Percentiles rank a stretch among this genome's conserved stretches.
These are phyloP conservation scores for Platanthera zijinensis DNA, from an alignment of 106 monocot species.

Conservation along the genomic window DNA sequence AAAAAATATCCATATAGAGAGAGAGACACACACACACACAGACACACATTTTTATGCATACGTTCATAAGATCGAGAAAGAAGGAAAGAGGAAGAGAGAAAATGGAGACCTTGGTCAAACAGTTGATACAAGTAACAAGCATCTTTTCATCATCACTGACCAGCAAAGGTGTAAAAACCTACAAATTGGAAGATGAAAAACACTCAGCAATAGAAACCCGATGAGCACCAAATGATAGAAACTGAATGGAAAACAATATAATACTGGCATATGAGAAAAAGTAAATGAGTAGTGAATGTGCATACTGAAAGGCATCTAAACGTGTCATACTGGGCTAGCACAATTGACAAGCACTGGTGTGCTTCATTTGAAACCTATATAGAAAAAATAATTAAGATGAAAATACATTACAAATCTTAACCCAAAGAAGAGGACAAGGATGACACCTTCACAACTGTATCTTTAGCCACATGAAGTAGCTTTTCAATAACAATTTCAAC, in stretches of 20 bases:
- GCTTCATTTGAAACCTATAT: constrained; percentile 91
- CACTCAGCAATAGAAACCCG: neutral
- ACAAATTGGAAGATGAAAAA: constrained; percentile 13
- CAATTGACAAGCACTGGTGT: constrained; percentile 52
- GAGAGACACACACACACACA: too few species aligned
- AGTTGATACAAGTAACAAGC: constrained; percentile 89
- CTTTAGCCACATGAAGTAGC: constrained; percentile 68
- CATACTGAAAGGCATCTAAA: constrained; percentile 89
- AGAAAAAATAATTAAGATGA: constrained; percentile 12
- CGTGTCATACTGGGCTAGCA: constrained; percentile 78
- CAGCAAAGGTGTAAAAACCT: constrained; percentile 82
- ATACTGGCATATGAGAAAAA: neutral
- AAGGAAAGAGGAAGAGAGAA: neutral
- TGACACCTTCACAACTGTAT: constrained; percentile 61
- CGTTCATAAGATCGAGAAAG: too few species aligned
- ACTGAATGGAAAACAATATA: neutral
- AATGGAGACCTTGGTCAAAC: constrained; percentile 82
- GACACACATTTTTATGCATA: too few species aligned
- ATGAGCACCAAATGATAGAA: neutral
- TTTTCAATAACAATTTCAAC: constrained; percentile 95
- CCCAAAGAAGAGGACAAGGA: neutral
- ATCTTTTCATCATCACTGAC: constrained; percentile 94
- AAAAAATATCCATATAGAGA: too few species aligned
- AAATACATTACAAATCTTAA: neutral
- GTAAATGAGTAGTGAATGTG: neutral